Evolutionary conservation across 2,329 filamentous ascomycete genomes (phyloP), one percentile per base, ranked within the genome.

Genomic region (Fusarium tupiense): DNA sequence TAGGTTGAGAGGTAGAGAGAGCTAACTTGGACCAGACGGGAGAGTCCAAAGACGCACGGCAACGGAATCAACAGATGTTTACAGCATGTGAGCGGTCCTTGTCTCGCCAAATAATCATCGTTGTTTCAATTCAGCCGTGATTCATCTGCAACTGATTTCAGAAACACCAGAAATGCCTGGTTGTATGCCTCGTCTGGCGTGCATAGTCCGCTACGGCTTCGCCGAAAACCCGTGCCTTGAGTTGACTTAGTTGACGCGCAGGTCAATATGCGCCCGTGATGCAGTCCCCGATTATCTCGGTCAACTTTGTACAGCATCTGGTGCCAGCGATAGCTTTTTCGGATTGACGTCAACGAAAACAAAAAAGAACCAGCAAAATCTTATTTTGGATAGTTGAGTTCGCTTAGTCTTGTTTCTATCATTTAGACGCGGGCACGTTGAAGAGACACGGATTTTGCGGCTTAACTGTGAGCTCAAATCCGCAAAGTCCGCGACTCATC

Each of bases 131-230:
- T 56, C 24, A 56, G 52, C 35, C 24, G 26, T 41, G 16, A 20
- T 66, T 37, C 11, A 37, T 31, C 14, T 33, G 35, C 41, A 50
- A 33, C 26, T 66, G 49, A 50, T 41, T 29, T 41, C 22, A 52
- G 47, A 65, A 62, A 62, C 35, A 40, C 22, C 22, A 46, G 35
- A 44, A 38, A 33, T 47, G 46, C 40, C 50, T 58, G 37, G 40
- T 35, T 37, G n/a, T 50, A 35, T 69, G 65, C 52, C 66, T 63
- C 49, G 46, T 56, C 40, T 47, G 44, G 31, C 43, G 37, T 62
- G 56, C 61, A 71, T 71, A 46, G 37, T 47, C 40, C 54, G 49
- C 53, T 40, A 72, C 71, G 71, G 71, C 56, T 40, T 61, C 54
- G 59, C 71, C 71, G 71, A 74, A 60, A 35, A 44, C 44, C 44